Base-by-base conservation (phyloP, 2,329 filamentous ascomycete species). In the Microdochium nivale region DNA sequence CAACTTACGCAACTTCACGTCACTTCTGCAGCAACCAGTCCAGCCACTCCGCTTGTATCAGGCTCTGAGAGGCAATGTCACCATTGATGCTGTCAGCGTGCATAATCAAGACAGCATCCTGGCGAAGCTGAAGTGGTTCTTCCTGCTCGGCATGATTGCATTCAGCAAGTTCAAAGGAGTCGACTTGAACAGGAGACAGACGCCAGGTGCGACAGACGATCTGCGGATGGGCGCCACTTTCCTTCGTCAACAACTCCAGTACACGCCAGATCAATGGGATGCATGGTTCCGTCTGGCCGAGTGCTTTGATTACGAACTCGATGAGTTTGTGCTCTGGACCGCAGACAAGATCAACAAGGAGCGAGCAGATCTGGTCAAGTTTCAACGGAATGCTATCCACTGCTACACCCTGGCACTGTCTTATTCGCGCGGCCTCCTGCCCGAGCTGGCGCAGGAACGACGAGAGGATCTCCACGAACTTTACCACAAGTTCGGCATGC, bases 271-370 rank as follows among this genome's bases (percentile, higher is more conserved):
- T 40, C 83, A 84, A 52, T 96, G 90, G 90, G 88, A 95, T 65
- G 87, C 88, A 0, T 96, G 90, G 90, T 94, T 92, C 65, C 81
- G 89, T 13, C 78, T 95, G 24, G 90, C 86, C 0, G 90, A 95
- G 65, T 89, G 87, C 48, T 91, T 90, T 61, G 90, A 96, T 66
- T 86, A 88, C 49, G 90, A 95, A 60, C 73, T 95, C 14, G 90
- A 96, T 56, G 90, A 96, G 66, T 82, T 85, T 7, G 87, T 95
- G 4, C 80, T 91, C 4, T 95, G 90, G 90, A 87, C 86, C 21
- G 88, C 90, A 1, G 90, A 95, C 59, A 95, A 95, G 67, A 85
- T 95, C 69, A 95, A 95, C 68, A 92, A 87, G 64, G 86, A 87
- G 60, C 83, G 87, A 51, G 71, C 74, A 3, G 89, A 95, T 53